Conservation (phyloP, 1,139 yeast genomes). For the Yamadazyma buinensis region DNA sequence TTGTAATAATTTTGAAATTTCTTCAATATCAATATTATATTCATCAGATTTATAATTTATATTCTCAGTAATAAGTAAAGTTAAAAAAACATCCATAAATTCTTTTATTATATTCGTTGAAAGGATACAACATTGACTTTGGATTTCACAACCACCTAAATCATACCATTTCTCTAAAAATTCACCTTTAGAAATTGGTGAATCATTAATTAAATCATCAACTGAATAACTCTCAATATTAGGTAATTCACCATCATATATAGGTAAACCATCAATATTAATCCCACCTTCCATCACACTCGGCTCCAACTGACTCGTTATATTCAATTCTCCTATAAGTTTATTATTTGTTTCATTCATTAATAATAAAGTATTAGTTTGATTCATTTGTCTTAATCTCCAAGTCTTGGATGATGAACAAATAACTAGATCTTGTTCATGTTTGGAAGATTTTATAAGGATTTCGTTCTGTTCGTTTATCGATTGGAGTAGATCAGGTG, state of each 20-base stretch:
- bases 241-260: conserved; percentile 24
- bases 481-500: conserved; percentile 48
- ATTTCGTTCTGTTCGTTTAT: conserved; percentile 33
- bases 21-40: conserved; percentile 1
- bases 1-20: neutral
- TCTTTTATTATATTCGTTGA: conserved; percentile 23
- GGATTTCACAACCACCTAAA: conserved; percentile 54
- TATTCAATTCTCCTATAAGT: conserved; percentile 37
- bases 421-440: conserved; percentile 49
- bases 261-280: conserved; percentile 43
- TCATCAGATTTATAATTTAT: conserved; percentile 20
- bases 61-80: conserved; percentile 46
- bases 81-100: conserved; percentile 41
- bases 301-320: conserved; percentile 50
- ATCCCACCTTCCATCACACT: conserved; percentile 39
- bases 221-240: conserved; percentile 18
- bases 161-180: conserved; percentile 51
- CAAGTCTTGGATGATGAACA: conserved; percentile 60
- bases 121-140: conserved; percentile 28
- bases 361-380: conserved; percentile 74
- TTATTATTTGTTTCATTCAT: conserved; percentile 29
- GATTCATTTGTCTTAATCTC: conserved; percentile 74
- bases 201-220: conserved; percentile 37
- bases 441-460: conserved; percentile 44
- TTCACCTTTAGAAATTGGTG: conserved; percentile 57